These are phyloP conservation scores for Kwoniella europaea DNA, from an alignment of 768 basidiomycete species.

Conservation along the genomic window DNA sequence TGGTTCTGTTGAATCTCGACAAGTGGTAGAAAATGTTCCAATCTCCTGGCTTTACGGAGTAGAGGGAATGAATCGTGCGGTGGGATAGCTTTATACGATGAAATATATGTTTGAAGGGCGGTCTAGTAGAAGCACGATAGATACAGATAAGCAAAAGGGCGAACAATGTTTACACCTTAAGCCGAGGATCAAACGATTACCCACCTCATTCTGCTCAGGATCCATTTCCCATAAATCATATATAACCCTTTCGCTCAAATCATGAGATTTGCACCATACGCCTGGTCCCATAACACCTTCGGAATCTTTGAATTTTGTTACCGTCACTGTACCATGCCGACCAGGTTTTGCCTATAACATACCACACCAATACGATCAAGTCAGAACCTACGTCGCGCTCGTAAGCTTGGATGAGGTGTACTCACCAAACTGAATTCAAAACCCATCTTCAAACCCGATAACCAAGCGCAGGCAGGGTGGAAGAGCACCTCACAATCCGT, in stretches of 20 bases:
- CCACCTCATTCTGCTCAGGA: conserved; percentile 74
- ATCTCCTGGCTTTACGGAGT: conserved; percentile 82
- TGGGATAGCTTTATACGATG: conserved; percentile 79
- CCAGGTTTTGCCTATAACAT: conserved; percentile 72
- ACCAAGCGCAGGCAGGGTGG: conserved; percentile 91
- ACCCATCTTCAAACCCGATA: conserved; percentile 78
- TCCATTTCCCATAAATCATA: conserved; percentile 86
- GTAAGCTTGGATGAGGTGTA: conserved; percentile 30
- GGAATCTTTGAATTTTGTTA: conserved; percentile 74
- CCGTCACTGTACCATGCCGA: conserved; percentile 69
- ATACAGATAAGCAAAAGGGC: too few relatives aligned
- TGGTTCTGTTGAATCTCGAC: conserved; percentile 1
- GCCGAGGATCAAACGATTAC: conserved; percentile 33
- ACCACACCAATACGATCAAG: neutral
- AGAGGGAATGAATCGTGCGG: conserved; percentile 76
- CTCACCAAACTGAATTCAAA: conserved; percentile 87
- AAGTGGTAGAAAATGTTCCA: conserved; percentile 69
- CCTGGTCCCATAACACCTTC: conserved; percentile 78
- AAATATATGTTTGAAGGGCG: conserved; percentile 84
- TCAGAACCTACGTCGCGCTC: too few relatives aligned
- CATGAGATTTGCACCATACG: conserved; percentile 78
- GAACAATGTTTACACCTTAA: too few relatives aligned
- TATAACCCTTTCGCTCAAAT: conserved; percentile 66
- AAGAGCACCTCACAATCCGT: conserved; percentile 78
- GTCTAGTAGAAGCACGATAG: conserved; percentile 63